phyloP scores from a whole-genome alignment of 352 stramenopile genomes.

The Aphanomyces stellatus region DNA sequence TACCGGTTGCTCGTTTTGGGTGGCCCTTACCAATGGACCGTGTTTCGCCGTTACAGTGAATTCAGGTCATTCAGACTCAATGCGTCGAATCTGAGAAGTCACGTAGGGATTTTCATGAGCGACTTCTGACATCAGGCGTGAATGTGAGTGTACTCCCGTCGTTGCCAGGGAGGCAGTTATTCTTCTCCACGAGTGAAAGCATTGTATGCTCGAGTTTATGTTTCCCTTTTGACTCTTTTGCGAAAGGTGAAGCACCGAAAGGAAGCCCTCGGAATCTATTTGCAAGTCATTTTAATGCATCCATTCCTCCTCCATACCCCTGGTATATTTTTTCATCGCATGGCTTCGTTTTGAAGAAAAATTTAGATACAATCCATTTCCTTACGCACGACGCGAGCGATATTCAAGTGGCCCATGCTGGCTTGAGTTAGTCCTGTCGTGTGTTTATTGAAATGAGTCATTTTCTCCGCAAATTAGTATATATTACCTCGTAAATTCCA shows the following conservation, averaged over 20 bases:
- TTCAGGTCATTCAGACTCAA: slow-evolving; percentile 43
- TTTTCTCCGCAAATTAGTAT: no score
- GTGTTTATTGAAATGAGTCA: no score
- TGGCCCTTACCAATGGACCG: slow-evolving; percentile 76
- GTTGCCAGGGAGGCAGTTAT: slow-evolving; percentile 58
- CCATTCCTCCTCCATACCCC: slow-evolving; percentile 33
- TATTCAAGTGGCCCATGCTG: slow-evolving; percentile 43
- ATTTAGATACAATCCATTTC: slow-evolving; percentile 67
- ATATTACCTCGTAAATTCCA: no score
- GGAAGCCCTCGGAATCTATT: slow-evolving; percentile 64
- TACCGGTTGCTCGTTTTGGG: slow-evolving; percentile 79
- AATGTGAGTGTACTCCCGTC: slow-evolving; percentile 47
- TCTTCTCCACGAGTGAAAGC: slow-evolving; percentile 53
- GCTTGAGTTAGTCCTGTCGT: no score
- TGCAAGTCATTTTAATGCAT: slow-evolving; percentile 79
- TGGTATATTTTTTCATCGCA: slow-evolving; percentile 15
- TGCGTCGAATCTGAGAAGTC: no score
- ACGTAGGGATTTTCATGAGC: slow-evolving; percentile 31
- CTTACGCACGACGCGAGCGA: slow-evolving; percentile 63
- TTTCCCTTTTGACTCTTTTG: no score
- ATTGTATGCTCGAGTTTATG: slow-evolving; percentile 28
- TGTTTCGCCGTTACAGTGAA: slow-evolving; percentile 80
- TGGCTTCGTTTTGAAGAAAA: no score
- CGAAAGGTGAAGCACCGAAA: slow-evolving; percentile 64
- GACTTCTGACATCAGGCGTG: slow-evolving; percentile 39